Percentiles rank a stretch among this genome's conserved stretches.
Evolutionary conservation across 2,329 filamentous ascomycete genomes (phyloP).

Genomic region (Diaporthe nobilis): DNA sequence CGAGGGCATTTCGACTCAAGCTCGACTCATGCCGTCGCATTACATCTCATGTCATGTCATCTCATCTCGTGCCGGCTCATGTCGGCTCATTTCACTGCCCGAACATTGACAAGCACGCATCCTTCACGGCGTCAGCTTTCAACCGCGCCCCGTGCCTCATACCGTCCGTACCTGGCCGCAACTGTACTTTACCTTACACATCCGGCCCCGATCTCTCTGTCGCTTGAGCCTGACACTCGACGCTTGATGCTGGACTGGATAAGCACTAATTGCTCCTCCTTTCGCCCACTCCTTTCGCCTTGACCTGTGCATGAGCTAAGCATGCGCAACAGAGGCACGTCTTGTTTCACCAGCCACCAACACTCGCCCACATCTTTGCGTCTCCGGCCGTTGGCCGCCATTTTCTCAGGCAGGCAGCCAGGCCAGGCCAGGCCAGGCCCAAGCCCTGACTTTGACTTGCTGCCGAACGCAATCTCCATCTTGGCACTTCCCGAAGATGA

Average conservation of each 20-base stretch:
- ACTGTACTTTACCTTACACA: slow-evolving; percentile 18
- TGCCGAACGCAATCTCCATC: not conserved
- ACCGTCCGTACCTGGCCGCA: not conserved
- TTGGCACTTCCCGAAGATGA: not conserved
- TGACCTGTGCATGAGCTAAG: slow-evolving; percentile 4
- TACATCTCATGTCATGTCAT: not conserved
- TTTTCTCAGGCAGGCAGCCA: not conserved
- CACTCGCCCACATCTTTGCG: not conserved
- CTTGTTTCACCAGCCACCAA: slow-evolving; percentile 28
- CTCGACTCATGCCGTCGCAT: not conserved
- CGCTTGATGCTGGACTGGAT: not conserved
- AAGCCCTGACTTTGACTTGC: not conserved
- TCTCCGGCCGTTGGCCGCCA: slow-evolving; percentile 8
- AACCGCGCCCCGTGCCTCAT: not conserved
- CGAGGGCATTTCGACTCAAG: too few species aligned
- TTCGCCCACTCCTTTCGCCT: not conserved
- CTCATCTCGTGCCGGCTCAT: not conserved
- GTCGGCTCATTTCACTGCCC: not conserved
- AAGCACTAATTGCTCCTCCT: slow-evolving; percentile 19
- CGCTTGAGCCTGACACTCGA: not conserved
- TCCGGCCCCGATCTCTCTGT: slow-evolving; percentile 5
- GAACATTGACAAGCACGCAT: not conserved
- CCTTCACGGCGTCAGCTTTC: slow-evolving; percentile 11
- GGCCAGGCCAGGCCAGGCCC: slow-evolving; percentile 6
- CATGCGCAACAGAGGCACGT: slow-evolving; percentile 14